phyloP scores from a whole-genome alignment of 2,329 filamentous ascomycete genomes.

The Hypoxylon sp. region DNA sequence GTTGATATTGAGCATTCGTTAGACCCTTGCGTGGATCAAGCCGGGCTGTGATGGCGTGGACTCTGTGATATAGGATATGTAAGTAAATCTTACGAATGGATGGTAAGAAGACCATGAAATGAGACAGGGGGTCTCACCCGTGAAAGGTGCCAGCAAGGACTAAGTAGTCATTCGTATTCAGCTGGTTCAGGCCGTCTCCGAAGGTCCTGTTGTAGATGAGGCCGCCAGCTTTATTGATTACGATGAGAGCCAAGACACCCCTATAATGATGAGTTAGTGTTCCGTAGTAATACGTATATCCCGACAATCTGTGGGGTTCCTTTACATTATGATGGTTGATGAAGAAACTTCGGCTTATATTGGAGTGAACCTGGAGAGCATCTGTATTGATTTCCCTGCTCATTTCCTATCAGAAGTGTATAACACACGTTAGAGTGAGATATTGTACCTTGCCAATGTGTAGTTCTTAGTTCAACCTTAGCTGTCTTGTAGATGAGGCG shows the following conservation, averaged over 20 bases:
- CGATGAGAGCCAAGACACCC: constrained; percentile 94
- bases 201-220: constrained; percentile 97
- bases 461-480: background rate
- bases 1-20: constrained; percentile 47
- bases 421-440: constrained; percentile 1
- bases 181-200: constrained; percentile 84
- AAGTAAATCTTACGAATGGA: constrained; percentile 14
- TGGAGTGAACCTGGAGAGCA: background rate
- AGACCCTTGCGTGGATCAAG: constrained; percentile 65
- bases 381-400: constrained; percentile 9
- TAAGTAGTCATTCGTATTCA: constrained; percentile 95
- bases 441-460: background rate
- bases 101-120: background rate
- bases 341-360: constrained; percentile 1
- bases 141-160: constrained; percentile 98
- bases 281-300: background rate
- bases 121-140: constrained; percentile 67
- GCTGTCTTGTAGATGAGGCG: background rate
- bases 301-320: background rate
- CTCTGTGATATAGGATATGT: constrained; percentile 55
- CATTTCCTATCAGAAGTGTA: constrained; percentile 22
- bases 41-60: constrained; percentile 76
- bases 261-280: constrained; percentile 60
- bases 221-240: constrained; percentile 98
- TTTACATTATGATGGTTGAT: constrained; percentile 23